Base-by-base conservation (phyloP, 176 grass and related monocot genomes). In the Cenchrus fungigraminus region DNA sequence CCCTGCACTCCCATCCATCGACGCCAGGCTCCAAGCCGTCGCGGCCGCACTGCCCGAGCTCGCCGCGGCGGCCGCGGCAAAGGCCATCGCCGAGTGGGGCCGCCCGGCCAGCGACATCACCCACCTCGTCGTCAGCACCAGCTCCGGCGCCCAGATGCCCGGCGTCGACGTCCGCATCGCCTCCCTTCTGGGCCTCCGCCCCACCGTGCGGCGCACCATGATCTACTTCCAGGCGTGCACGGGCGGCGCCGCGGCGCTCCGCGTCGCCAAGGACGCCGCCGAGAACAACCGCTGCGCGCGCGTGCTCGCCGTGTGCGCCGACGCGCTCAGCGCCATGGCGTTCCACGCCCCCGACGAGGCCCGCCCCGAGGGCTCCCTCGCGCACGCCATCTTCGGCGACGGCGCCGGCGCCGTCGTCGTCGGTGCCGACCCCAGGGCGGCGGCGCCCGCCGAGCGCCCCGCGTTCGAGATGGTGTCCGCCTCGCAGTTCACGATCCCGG, bases 211-310 rank as follows among this genome's bases (percentile, higher is more conserved):
- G 8, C 83, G 80, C 75, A 65, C 78, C 50, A 37, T 65, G 50
- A 19, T 87, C 15, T 76, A 68, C 80, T 81, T 57, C 62, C 85
- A 84, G 1, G 79, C 40, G 34, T 91, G 77, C 68, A 76, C 62
- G 37, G 86, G 78, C 10, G 86, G 79, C 32, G 65, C 76, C 55
- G 47, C 14, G 40, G 81, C 83, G 31, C 53, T 91, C 29, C 89
- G 92, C 28, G 10, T 94, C 0, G 92, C 92, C 63, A 94, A 82
- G 86, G 92, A 94, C 70, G 29, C 91, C 7, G 89, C 92, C 2
- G 89, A 91, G 76, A 91, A 78, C 75, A 91, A 78, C 71, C 78
- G 50, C 43, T 64, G 75, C 22, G 89, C 92, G 25, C 75, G 89
- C 8, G 69, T 94, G 12, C 89, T 94, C 17, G 76, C 88, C 6